Conservation (phyloP, 2,329 filamentous ascomycete genomes). For the Talaromyces islandicus region DNA sequence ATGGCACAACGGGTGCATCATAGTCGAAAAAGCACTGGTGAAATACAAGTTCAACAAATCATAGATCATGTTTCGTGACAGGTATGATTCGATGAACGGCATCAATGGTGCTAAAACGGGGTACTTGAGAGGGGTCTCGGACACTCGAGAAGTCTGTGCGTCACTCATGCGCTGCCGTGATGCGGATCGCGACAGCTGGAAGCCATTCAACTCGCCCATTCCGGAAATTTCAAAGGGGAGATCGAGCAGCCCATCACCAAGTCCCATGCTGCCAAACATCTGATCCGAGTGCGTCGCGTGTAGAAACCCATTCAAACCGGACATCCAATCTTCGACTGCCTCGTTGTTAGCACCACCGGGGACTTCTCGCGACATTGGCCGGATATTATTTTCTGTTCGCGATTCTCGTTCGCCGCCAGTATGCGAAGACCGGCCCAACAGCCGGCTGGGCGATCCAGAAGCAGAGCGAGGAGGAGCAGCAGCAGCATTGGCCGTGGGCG, state of each 20-base stretch:
- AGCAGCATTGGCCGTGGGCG: not conserved
- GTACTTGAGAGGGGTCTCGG: constrained; percentile 56
- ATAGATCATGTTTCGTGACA: constrained; percentile 74
- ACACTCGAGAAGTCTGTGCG: constrained; percentile 31
- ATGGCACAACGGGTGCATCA: constrained; percentile 84
- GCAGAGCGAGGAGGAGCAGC: constrained; percentile 4
- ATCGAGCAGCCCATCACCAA: constrained; percentile 8
- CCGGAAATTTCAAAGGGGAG: constrained; percentile 11
- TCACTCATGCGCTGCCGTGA: constrained; percentile 50
- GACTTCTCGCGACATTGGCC: constrained; percentile 15
- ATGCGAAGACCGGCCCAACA: constrained; percentile 21
- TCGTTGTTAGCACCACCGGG: constrained; percentile 3
- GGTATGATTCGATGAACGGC: constrained; percentile 70
- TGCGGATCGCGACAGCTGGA: constrained; percentile 48
- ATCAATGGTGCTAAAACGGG: constrained; percentile 78
- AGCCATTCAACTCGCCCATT: constrained; percentile 22
- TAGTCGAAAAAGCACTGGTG: constrained; percentile 76
- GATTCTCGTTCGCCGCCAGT: constrained; percentile 24
- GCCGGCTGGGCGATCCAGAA: constrained; percentile 10
- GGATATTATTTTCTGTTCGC: constrained; percentile 15
- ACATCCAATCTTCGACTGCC: constrained; percentile 13
- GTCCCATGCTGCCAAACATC: constrained; percentile 10
- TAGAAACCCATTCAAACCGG: constrained; percentile 9
- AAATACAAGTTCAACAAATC: constrained; percentile 89
- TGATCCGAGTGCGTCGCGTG: constrained; percentile 7